Percentiles rank a stretch among this genome's conserved stretches.
These are phyloP conservation scores for Globomyces pollinis-pini DNA, from an alignment of 192 early-diverging fungal species.

Conservation along the genomic window DNA sequence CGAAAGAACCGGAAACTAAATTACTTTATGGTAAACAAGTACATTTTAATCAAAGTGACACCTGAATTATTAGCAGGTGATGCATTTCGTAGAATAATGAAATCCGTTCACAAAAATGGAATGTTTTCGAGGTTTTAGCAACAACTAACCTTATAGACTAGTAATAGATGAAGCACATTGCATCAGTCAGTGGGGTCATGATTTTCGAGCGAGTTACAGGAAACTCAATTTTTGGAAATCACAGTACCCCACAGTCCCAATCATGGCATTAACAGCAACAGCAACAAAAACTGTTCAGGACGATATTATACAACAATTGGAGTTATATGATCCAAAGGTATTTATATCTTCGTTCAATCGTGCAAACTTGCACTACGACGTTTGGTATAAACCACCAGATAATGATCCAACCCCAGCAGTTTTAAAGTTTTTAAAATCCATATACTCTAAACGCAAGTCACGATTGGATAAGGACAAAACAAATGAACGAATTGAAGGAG, in stretches of 20 bases:
- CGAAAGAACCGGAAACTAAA: slow-evolving; percentile 20
- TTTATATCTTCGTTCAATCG: slow-evolving; percentile 39
- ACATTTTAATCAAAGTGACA: too few species aligned
- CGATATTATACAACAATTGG: slow-evolving; percentile 35
- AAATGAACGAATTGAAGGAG: slow-evolving; percentile 19
- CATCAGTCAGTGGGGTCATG: slow-evolving; percentile 48
- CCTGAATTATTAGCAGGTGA: slow-evolving; percentile 42
- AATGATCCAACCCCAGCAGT: slow-evolving; percentile 32
- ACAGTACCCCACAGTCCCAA: slow-evolving; percentile 49
- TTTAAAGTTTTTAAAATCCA: slow-evolving; percentile 12
- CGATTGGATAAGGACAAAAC: background rate
- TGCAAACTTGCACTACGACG: slow-evolving; percentile 40
- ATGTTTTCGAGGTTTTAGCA: too few species aligned
- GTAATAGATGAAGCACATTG: slow-evolving; percentile 51
- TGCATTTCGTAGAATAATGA: slow-evolving; percentile 23
- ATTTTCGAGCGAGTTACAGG: slow-evolving; percentile 39
- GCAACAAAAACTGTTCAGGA: slow-evolving; percentile 29
- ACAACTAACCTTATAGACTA: too few species aligned
- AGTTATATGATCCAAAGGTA: slow-evolving; percentile 14
- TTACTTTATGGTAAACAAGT: slow-evolving; percentile 33
- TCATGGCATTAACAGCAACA: slow-evolving; percentile 78
- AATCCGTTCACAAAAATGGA: slow-evolving; percentile 17
- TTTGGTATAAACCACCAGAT: slow-evolving; percentile 27
- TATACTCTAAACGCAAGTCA: slow-evolving; percentile 20
- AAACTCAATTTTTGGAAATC: slow-evolving; percentile 33